Evolutionary conservation across 805 yeast genomes (phyloP), one percentile per base, ranked within the genome.

Genomic region (Candida ovalis): DNA sequence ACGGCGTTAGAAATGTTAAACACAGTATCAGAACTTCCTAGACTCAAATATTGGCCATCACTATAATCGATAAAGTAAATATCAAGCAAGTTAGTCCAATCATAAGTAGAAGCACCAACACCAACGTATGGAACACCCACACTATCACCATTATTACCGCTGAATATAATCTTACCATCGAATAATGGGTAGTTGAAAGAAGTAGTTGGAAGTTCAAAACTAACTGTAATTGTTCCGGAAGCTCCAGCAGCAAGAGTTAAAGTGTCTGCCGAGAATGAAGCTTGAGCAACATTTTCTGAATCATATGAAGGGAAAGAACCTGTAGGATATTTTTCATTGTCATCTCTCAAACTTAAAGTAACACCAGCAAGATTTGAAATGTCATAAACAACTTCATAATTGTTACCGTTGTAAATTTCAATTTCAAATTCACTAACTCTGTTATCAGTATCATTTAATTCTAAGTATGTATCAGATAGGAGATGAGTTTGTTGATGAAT

Each of bases 121-220:
- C 57, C 57, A 42, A 49, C 40, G 22, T 53, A 53, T 8, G 56
- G 56, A 36, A 52, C 54, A 23, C 32, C 25, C 23, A 49, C 43
- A 7, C 36, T 23, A 30, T 53, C 55, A 33, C 52, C 55, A 35
- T 52, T 50, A 40, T 52, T 48, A 38, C 57, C 56, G 30, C 23
- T 40, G 21, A 53, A 41, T 13, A 38, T 21, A 42, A 53, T 36
- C 30, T 52, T 46, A 42, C 56, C 56, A 21, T 44, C 35, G 42
- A 52, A 49, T 17, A 52, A 9, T 23, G 49, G 43, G 23, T 42
- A 22, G 5, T 28, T 46, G 19, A 40, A 39, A 9, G 42, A 21
- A 7, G 49, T 23, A 22, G 9, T 18, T 13, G 52, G 44, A n/a
- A 40, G 36, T 2, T 37, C 17, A n/a, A 51, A 37, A 8, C 33